phyloP scores from a whole-genome alignment of 768 basidiomycete species.

The Hebeloma cylindrosporum region DNA sequence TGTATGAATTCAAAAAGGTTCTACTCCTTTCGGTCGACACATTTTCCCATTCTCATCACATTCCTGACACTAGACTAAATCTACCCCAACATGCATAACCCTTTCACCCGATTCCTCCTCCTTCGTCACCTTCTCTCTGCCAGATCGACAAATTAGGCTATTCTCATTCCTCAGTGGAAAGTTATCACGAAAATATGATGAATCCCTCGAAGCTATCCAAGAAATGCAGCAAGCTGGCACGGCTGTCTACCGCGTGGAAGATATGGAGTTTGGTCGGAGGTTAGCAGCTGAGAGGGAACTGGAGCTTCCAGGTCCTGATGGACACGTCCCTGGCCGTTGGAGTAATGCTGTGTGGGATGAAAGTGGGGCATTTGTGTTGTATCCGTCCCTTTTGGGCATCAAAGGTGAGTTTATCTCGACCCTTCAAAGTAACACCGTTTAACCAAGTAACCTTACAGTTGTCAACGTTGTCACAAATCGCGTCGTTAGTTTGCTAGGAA shows the following conservation, averaged over 20 bases:
- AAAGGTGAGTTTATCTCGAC: conserved; percentile 61
- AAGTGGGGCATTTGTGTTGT: conserved; percentile 90
- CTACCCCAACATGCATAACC: conserved; percentile 87
- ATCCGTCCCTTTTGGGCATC: conserved; percentile 91
- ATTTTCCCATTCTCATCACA: neutral
- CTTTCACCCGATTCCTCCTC: conserved; percentile 87
- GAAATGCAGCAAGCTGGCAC: conserved; percentile 99
- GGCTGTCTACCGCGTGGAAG: conserved; percentile 86
- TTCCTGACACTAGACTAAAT: conserved; percentile 64
- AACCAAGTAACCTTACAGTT: conserved; percentile 45
- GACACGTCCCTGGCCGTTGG: conserved; percentile 70
- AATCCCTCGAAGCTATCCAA: conserved; percentile 87
- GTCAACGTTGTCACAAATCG: conserved; percentile 95
- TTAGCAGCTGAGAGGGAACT: conserved; percentile 90
- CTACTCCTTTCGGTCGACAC: neutral
- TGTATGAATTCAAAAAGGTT: conserved; percentile 98
- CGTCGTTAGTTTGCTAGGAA: conserved; percentile 83
- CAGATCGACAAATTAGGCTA: conserved; percentile 91
- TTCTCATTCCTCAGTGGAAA: conserved; percentile 92
- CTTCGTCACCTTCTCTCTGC: conserved; percentile 91
- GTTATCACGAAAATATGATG: conserved; percentile 90
- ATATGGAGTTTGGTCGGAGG: conserved; percentile 99
- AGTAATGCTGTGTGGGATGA: conserved; percentile 98
- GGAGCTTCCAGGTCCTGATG: conserved; percentile 78
- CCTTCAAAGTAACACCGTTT: neutral